Evolutionary conservation across 2,329 filamentous ascomycete species (phyloP), one percentile per base, ranked within the genome.

Genomic region (Fusarium sp.): DNA sequence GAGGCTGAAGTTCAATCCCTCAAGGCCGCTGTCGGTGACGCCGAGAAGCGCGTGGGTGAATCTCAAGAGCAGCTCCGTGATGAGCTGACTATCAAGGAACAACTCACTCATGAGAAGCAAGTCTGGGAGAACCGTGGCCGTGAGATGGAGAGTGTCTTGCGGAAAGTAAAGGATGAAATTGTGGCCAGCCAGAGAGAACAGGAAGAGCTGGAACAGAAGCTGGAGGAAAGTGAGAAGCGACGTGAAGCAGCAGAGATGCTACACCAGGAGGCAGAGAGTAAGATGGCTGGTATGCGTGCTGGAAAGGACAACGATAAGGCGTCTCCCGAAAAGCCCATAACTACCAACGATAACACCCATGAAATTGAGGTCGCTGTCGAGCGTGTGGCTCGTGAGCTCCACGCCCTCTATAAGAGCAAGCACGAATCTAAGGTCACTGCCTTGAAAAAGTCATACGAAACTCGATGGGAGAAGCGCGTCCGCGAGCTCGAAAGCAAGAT

Each of bases 371-470:
- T 92, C 44, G 91, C 92, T 3, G 91, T 95, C 22, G 93, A 97
- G 79, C 93, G 94, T 70, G 94, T 98, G 40, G 94, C 95, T n/a
- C 88, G 93, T 30, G 96, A 99, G 76, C 86, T 99, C 40, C 96
- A 99, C 77, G 86, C 90, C 0, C 86, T 97, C 13, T 99, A 99
- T 86, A 98, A 97, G 82, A 90, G 91, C 76, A 99, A 99, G 82
- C 96, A 99, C 78, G 95, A 98, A 82, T 93, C 90, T 66, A 99
- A 99, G 83, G 95, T 98, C 44, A 88, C 92, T 1, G 95, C 94
- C 6, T 84, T 99, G 68, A 98, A 91, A 81, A 90, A 90, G 80
- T 90, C 87, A 65, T 91, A 98, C 80, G 93, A 97, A 78, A 87
- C 87, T 46, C 90, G 95, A 55, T 96, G 93, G 87, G 93, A 97